Evolutionary conservation across 2,329 filamentous ascomycete species (phyloP).

Genomic region (Tolypocladium nubicola): DNA sequence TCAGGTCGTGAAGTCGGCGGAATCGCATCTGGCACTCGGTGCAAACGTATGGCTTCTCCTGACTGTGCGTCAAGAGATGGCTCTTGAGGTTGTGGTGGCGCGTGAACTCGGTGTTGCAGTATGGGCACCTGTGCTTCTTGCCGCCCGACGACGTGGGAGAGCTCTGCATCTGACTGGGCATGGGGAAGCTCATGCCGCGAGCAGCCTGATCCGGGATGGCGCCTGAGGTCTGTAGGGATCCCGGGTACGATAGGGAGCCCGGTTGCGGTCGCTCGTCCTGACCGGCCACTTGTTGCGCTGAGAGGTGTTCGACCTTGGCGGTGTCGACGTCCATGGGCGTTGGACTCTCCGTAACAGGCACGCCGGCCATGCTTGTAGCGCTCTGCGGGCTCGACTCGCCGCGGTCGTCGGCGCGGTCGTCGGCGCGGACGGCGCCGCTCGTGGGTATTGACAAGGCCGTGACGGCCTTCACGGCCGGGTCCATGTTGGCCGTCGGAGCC

Average conservation of each 20-base stretch:
- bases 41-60: slow-evolving; percentile 95
- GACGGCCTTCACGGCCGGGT: slow-evolving; percentile 25
- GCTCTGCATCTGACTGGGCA: slow-evolving; percentile 32
- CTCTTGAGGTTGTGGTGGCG: slow-evolving; percentile 96
- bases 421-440: slow-evolving; percentile 20
- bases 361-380: slow-evolving; percentile 29
- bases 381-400: slow-evolving; percentile 34
- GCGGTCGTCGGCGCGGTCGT: slow-evolving; percentile 26
- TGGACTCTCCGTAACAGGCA: slow-evolving; percentile 38
- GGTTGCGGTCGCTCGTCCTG: slow-evolving; percentile 41
- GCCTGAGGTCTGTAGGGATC: slow-evolving; percentile 32
- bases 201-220: slow-evolving; percentile 32
- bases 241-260: slow-evolving; percentile 45
- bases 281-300: slow-evolving; percentile 28
- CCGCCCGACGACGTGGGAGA: slow-evolving; percentile 49
- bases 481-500: slow-evolving; percentile 32
- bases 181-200: slow-evolving; percentile 48
- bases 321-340: slow-evolving; percentile 44
- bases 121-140: slow-evolving; percentile 94
- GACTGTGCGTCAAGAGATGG: slow-evolving; percentile 91
- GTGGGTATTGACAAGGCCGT: slow-evolving; percentile 22
- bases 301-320: slow-evolving; percentile 25
- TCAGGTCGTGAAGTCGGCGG: slow-evolving; percentile 84
- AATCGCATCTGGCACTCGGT: slow-evolving; percentile 90
- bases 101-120: slow-evolving; percentile 94